Percentiles rank a stretch among this genome's conserved stretches.
phyloP scores from a whole-genome alignment of 2,329 filamentous ascomycete species.

The Ophiostoma montium region DNA sequence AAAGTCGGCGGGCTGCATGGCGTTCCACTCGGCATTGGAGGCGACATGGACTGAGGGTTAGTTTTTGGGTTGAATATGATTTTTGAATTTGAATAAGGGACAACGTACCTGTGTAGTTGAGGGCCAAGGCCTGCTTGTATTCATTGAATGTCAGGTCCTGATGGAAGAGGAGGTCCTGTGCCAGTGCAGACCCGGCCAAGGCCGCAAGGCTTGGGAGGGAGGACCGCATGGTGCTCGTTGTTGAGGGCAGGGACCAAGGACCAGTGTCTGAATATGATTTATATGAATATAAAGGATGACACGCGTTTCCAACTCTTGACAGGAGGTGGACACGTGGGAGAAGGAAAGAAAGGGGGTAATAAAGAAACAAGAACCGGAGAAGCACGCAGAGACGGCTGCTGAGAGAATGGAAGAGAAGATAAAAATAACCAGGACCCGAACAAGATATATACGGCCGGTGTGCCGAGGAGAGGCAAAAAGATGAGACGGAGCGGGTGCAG shows the following conservation, averaged over 20 bases:
- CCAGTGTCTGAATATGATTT: background rate
- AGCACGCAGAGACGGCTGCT: background rate
- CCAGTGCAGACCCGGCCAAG: conserved; percentile 10
- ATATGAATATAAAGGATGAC: background rate
- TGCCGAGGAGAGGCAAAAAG: background rate
- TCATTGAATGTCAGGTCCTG: conserved; percentile 15
- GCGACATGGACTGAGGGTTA: conserved; percentile 10
- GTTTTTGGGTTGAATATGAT: too few species aligned
- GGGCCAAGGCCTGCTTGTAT: conserved; percentile 13
- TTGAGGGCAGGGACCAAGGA: too few species aligned
- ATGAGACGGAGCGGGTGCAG: background rate
- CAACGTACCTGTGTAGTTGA: conserved; percentile 13
- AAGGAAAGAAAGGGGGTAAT: too few species aligned
- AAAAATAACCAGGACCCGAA: background rate
- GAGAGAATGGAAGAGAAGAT: background rate
- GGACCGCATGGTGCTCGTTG: background rate
- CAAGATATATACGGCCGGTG: conserved; percentile 8
- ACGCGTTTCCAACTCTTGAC: too few species aligned
- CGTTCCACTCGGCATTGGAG: conserved; percentile 9
- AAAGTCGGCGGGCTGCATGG: conserved; percentile 25
- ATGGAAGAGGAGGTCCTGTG: conserved; percentile 16
- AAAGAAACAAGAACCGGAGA: background rate
- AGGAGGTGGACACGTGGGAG: background rate
- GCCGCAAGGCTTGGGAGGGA: background rate
- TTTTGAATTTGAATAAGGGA: background rate